Evolutionary conservation across 495 filamentous ascomycete species (phyloP), one percentile per base, ranked within the genome.

Genomic region (Glonium stellatum): DNA sequence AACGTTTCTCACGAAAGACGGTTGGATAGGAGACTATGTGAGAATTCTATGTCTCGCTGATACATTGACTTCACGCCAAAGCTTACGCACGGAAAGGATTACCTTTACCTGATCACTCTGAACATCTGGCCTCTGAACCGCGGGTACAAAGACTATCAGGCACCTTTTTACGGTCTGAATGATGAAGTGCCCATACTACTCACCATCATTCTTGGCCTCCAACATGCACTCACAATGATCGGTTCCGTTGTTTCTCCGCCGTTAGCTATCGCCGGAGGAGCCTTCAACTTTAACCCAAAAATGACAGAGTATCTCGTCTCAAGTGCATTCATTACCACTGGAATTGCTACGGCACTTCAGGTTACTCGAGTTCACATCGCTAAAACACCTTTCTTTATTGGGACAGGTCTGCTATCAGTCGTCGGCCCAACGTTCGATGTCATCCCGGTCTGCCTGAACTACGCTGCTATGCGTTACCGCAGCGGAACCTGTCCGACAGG

Each of bases 111-210:
- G 18, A 70, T 75, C 37, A 75, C 73, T n/a, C 73, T 72, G 5
- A 71, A 75, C 61, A 72, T 75, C 52, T 78, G 76, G 65, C 71
- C 70, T 10, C 66, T 72, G 22, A 72, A 72, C 44, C 27, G 61
- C 25, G 75, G 72, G 49, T 75, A 72, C 59, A 73, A 73, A 49
- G 67, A 68, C 61, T 71, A 69, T 48, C 53, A 70, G 62, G 67
- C 71, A 21, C 73, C 73, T 5, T 76, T 76, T 64, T 75, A 75
- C 61, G 73, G 73, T 23, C 68, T 76, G 18, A 67, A 76, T 57
- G 70, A 72, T 31, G 48, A 65, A 57, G 72, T 71, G 42, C 70
- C 71, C 13, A 47, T 75, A 19, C 62, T 75, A n/a, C 61, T 75
- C n/a, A 74, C 71, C 12, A 1, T 75, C 12, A 58, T 75, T 1